Evolutionary conservation across 306 rosid genomes (phyloP), one percentile per base, ranked within the genome.

Genomic region (Neltuma alba): DNA sequence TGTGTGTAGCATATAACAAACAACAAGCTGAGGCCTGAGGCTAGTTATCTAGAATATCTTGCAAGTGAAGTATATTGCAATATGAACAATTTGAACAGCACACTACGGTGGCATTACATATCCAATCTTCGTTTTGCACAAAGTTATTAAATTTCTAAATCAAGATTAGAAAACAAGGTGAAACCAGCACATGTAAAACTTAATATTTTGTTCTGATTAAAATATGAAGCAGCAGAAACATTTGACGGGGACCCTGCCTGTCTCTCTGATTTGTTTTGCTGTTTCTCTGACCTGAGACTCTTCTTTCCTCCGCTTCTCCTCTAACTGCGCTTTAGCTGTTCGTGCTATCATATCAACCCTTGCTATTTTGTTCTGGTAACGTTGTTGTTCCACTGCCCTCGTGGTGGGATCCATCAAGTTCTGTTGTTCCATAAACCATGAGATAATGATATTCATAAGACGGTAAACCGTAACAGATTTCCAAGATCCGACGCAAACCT

Each of bases 251-350:
- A 81, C 79, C 50, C 61, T 78, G 13, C 92, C 91, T 7, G 88
- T 89, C 75, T 87, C 74, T 81, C 85, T 60, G 30, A 89, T 79
- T 80, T 76, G 88, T 41, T 83, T 86, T 7, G 78, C 93, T 81
- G 83, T 87, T 65, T 89, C 87, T 83, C 73, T 87, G 44, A 80
- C 87, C 57, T 73, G 73, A 1, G 65, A 75, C 74, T 85, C 93
- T 85, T 90, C 81, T 21, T 82, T 83, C 82, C 84, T 89, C 80
- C 87, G 84, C n/a, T 86, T 88, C 45, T 85, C 90, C 88, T 91
- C 97, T 40, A 75, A 72, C 75, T 89, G 88, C 30, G 87, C 47
- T 62, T 77, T 86, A 74, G 97, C 98, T 67, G 82, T 88, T 78
- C 81, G 74, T 47, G 89, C 90, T 28, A 86, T 81, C 81, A 75